These are phyloP conservation scores for Xylaria intraflava DNA, from an alignment of 495 filamentous ascomycete species.

Conservation along the genomic window DNA sequence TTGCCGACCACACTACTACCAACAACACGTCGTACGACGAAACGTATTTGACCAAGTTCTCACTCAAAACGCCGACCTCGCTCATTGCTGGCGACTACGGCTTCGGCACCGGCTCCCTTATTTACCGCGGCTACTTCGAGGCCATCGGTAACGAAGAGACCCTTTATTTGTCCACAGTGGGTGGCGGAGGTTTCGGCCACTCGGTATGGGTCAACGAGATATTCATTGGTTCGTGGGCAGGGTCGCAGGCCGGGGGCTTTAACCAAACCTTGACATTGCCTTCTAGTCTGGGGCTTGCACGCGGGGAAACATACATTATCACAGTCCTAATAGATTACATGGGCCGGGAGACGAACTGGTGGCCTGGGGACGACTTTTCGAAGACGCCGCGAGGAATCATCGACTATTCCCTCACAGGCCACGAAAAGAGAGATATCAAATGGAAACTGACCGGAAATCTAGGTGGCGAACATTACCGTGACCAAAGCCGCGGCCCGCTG, in stretches of 20 bases:
- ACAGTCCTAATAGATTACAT: slow-evolving; percentile 70
- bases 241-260: slow-evolving; percentile 34
- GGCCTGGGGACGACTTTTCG: slow-evolving; percentile 53
- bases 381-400: slow-evolving; percentile 68
- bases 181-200: slow-evolving; percentile 55
- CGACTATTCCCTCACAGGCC: slow-evolving; percentile 44
- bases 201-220: slow-evolving; percentile 51
- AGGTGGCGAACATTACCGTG: slow-evolving; percentile 62
- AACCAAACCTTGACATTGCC: slow-evolving; percentile 48
- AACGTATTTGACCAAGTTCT: slow-evolving; percentile 15
- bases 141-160: slow-evolving; percentile 55
- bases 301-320: slow-evolving; percentile 52
- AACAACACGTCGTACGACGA: slow-evolving; percentile 41
- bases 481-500: slow-evolving; percentile 60
- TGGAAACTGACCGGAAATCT: slow-evolving; percentile 81
- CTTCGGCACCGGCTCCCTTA: slow-evolving; percentile 59
- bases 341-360: slow-evolving; percentile 57
- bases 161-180: slow-evolving; percentile 53
- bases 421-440: slow-evolving; percentile 38
- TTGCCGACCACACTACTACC: slow-evolving; percentile 47
- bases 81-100: slow-evolving; percentile 70
- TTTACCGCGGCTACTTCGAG: slow-evolving; percentile 68
- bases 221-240: slow-evolving; percentile 51
- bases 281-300: slow-evolving; percentile 40
- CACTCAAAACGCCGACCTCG: slow-evolving; percentile 53